Evolutionary conservation across 2,329 filamentous ascomycete genomes (phyloP).

Genomic region (Claviceps purpurea): DNA sequence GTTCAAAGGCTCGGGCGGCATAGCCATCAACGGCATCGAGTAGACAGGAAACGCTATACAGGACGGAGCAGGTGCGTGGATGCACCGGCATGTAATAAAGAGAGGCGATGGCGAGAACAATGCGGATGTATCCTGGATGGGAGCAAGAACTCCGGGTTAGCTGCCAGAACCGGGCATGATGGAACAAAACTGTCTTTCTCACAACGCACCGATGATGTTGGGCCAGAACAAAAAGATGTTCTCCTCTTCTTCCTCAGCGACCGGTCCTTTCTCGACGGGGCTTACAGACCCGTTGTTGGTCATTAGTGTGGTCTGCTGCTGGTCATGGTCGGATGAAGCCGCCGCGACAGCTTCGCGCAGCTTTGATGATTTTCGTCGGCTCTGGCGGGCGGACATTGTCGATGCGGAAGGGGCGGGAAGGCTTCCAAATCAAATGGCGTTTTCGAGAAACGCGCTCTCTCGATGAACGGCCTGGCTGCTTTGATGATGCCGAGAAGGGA

Average conservation of each 20-base stretch:
- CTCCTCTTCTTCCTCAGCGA: slow-evolving; percentile 32
- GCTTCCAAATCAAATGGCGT: background rate
- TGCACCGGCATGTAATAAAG: slow-evolving; percentile 99
- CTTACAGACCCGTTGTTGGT: slow-evolving; percentile 34
- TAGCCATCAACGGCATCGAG: slow-evolving; percentile 92
- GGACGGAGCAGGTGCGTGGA: slow-evolving; percentile 81
- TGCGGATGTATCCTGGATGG: slow-evolving; percentile 55
- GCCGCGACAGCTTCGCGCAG: slow-evolving; percentile 14
- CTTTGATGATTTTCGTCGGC: slow-evolving; percentile 24
- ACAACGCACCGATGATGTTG: slow-evolving; percentile 59
- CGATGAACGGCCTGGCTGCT: background rate
- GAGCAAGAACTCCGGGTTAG: background rate
- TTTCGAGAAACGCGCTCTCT: background rate
- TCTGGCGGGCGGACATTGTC: slow-evolving; percentile 26
- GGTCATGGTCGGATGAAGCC: slow-evolving; percentile 14
- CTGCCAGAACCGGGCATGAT: background rate
- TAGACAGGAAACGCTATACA: slow-evolving; percentile 89
- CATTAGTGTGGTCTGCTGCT: slow-evolving; percentile 15
- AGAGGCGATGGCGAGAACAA: slow-evolving; percentile 73
- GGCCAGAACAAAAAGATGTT: slow-evolving; percentile 76
- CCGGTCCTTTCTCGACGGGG: slow-evolving; percentile 21
- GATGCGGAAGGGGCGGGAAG: background rate
- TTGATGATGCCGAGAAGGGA: background rate
- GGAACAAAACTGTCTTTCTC: background rate
- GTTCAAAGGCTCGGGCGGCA: slow-evolving; percentile 66